phyloP scores from a whole-genome alignment of 768 basidiomycete species.

The Podaxis sp. region DNA sequence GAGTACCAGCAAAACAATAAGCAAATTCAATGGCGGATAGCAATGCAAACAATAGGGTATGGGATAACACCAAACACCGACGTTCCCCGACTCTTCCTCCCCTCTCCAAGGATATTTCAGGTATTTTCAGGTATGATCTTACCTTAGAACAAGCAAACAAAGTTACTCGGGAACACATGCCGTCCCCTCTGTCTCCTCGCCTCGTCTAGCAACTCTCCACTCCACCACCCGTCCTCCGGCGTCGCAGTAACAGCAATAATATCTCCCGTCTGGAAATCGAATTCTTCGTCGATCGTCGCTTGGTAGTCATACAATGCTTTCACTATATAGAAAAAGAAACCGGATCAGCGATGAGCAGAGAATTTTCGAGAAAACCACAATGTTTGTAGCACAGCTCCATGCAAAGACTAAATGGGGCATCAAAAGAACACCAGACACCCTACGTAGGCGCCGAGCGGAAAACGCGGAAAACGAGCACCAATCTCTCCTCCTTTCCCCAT shows the following conservation, averaged over 20 bases:
- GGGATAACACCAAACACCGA: background rate
- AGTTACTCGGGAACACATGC: slow-evolving; percentile 86
- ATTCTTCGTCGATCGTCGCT: slow-evolving; percentile 87
- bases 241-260: slow-evolving; percentile 94
- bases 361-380: background rate
- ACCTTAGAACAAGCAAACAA: slow-evolving; percentile 71
- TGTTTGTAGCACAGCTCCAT: too few relatives aligned
- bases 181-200: slow-evolving; percentile 63
- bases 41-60: background rate
- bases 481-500: background rate
- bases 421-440: background rate
- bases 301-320: slow-evolving; percentile 87
- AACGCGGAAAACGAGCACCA: background rate
- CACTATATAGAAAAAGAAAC: slow-evolving; percentile 38
- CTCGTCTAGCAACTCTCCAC: slow-evolving; percentile 81
- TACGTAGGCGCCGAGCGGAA: background rate
- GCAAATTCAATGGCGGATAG: background rate
- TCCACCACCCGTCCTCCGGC: slow-evolving; percentile 98
- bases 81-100: background rate
- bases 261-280: slow-evolving; percentile 93
- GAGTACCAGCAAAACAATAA: background rate
- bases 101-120: background rate
- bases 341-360: background rate
- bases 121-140: background rate
- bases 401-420: too few relatives aligned